Percentiles rank a stretch among this genome's conserved stretches.
phyloP scores from a whole-genome alignment of 805 yeast genomes.

The Monosporozyma unispora region DNA sequence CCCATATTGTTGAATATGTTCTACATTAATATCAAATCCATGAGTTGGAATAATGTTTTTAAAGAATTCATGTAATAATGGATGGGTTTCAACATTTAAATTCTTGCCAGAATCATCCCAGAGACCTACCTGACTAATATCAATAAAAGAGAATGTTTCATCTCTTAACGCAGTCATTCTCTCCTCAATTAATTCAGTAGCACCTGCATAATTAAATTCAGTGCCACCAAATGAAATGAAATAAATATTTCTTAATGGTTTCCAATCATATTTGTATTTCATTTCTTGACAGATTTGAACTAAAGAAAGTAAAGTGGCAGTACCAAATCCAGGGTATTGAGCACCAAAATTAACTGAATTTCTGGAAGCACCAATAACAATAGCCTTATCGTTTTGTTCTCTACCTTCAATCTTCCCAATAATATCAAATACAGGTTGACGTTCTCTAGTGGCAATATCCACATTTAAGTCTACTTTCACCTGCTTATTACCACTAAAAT shows the following conservation, averaged over 20 bases:
- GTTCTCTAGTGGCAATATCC: slow-evolving; percentile 38
- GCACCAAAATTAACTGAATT: slow-evolving; percentile 78
- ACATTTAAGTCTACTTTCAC: slow-evolving; percentile 27
- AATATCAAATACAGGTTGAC: slow-evolving; percentile 71
- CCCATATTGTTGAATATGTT: slow-evolving; percentile 32
- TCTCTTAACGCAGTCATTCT: slow-evolving; percentile 43
- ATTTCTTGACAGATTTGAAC: slow-evolving; percentile 58
- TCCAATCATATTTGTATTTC: slow-evolving; percentile 62
- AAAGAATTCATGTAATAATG: slow-evolving; percentile 46
- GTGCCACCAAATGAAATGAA: slow-evolving; percentile 81
- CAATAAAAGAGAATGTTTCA: slow-evolving; percentile 64
- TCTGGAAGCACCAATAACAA: slow-evolving; percentile 75
- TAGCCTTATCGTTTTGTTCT: slow-evolving; percentile 65
- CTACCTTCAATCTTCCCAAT: slow-evolving; percentile 69
- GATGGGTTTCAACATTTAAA: slow-evolving; percentile 54
- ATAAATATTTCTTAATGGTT: slow-evolving; percentile 71
- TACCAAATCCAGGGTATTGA: slow-evolving; percentile 60
- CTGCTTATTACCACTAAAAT: slow-evolving; percentile 17
- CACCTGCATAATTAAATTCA: slow-evolving; percentile 73
- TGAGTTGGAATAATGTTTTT: slow-evolving; percentile 13
- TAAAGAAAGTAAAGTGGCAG: slow-evolving; percentile 61
- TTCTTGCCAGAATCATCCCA: slow-evolving; percentile 45
- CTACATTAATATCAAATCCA: slow-evolving; percentile 20
- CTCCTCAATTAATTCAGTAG: slow-evolving; percentile 65
- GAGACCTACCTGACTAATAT: slow-evolving; percentile 40